phyloP scores from a whole-genome alignment of 345 rosid species.

The Citrus maxima region DNA sequence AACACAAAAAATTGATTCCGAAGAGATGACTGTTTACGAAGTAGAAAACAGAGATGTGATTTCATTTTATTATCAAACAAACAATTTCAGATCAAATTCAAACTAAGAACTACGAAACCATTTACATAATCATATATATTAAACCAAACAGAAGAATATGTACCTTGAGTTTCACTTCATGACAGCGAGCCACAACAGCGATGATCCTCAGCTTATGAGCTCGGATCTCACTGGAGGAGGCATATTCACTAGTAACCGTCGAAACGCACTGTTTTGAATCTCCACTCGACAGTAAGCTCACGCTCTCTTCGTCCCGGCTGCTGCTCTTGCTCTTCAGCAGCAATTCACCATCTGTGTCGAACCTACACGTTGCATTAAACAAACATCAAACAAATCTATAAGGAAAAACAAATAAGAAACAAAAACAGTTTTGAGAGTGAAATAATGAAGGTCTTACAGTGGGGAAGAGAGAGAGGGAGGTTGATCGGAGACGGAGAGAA shows the following conservation, averaged over 20 bases:
- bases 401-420: not conserved
- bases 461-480: slow-evolving; percentile 30
- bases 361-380: slow-evolving; percentile 16
- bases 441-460: slow-evolving; percentile 18
- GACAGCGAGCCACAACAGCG: slow-evolving; percentile 30
- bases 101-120: not conserved
- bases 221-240: slow-evolving; percentile 31
- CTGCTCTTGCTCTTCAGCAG: slow-evolving; percentile 18
- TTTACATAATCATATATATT: not conserved
- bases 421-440: not conserved
- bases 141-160: not conserved
- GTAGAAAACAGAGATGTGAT: not conserved
- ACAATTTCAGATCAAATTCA: not conserved
- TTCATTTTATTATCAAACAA: not conserved
- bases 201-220: slow-evolving; percentile 30
- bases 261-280: slow-evolving; percentile 34
- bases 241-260: slow-evolving; percentile 36
- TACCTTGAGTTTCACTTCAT: slow-evolving; percentile 59
- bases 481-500: slow-evolving; percentile 37
- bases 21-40: not conserved
- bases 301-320: slow-evolving; percentile 25
- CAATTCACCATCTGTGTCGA: slow-evolving; percentile 15
- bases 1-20: not conserved
- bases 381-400: not conserved
- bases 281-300: slow-evolving; percentile 34